phyloP scores from a whole-genome alignment of 352 stramenopile genomes.

The Phytophthora pini region DNA sequence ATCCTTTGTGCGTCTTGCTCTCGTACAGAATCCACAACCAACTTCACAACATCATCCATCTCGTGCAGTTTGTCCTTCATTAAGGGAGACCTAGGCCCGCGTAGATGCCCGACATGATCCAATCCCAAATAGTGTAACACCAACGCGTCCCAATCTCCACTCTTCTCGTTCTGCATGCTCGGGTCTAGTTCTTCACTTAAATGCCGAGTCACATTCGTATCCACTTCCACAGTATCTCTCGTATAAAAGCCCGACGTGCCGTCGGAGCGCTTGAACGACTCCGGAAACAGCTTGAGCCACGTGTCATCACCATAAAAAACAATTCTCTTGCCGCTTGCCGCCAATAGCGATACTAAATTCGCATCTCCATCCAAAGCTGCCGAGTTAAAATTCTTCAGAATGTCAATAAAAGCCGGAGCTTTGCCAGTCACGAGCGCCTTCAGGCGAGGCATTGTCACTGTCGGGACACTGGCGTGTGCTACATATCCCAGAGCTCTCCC shows the following conservation, averaged over 20 bases:
- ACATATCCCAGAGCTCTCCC: slow-evolving; percentile 75
- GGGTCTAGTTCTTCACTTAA: slow-evolving; percentile 86
- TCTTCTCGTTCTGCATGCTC: slow-evolving; percentile 62
- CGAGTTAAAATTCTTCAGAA: slow-evolving; percentile 93
- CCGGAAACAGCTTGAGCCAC: slow-evolving; percentile 89
- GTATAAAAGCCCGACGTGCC: slow-evolving; percentile 91
- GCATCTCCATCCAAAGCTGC: slow-evolving; percentile 69
- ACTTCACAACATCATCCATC: slow-evolving; percentile 80
- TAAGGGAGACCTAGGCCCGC: slow-evolving; percentile 74
- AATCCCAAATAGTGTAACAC: slow-evolving; percentile 90
- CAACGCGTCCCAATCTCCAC: slow-evolving; percentile 84
- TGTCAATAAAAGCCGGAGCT: slow-evolving; percentile 89
- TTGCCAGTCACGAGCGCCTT: slow-evolving; percentile 90
- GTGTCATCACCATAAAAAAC: slow-evolving; percentile 93
- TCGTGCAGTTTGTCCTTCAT: slow-evolving; percentile 86
- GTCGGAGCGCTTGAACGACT: slow-evolving; percentile 72
- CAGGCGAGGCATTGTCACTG: slow-evolving; percentile 90
- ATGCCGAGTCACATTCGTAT: slow-evolving; percentile 88
- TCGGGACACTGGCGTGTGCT: slow-evolving; percentile 82
- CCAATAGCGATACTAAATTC: slow-evolving; percentile 74
- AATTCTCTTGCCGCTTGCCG: slow-evolving; percentile 51
- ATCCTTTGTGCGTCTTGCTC: slow-evolving; percentile 58
- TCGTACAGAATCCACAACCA: slow-evolving; percentile 63
- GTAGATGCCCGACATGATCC: slow-evolving; percentile 86
- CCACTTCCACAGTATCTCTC: slow-evolving; percentile 86